These are phyloP conservation scores for Sarcodon sp. DNA, from an alignment of 768 basidiomycete genomes.

Conservation along the genomic window DNA sequence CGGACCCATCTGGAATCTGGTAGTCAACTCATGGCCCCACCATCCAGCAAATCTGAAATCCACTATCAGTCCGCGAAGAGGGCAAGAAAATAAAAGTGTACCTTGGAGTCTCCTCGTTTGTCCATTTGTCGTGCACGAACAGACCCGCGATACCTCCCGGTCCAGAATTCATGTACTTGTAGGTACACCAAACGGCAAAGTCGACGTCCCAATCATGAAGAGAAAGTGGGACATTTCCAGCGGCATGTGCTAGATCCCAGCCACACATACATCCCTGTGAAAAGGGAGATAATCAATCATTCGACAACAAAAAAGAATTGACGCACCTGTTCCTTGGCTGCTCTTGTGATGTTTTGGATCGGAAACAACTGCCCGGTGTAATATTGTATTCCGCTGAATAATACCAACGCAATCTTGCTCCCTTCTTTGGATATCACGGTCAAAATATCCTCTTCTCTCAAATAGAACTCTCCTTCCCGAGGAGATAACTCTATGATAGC, in stretches of 20 bases:
- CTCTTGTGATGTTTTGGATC: constrained; percentile 71
- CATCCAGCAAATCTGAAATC: constrained; percentile 73
- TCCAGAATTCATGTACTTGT: constrained; percentile 95
- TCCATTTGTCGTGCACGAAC: constrained; percentile 80
- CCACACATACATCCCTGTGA: constrained; percentile 83
- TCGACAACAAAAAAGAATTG: neutral
- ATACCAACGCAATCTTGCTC: constrained; percentile 71
- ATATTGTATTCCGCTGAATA: constrained; percentile 92
- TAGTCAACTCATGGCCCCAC: constrained; percentile 90
- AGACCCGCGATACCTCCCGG: constrained; percentile 96
- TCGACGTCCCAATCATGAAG: constrained; percentile 93
- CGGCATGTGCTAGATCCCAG: constrained; percentile 94
- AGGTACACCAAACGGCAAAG: constrained; percentile 98
- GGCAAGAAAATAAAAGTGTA: neutral
- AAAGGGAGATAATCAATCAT: neutral
- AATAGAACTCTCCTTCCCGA: constrained; percentile 69
- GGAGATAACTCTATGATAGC: constrained; percentile 74
- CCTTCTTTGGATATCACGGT: constrained; percentile 61
- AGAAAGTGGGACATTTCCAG: constrained; percentile 82
- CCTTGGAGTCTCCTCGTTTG: constrained; percentile 25
- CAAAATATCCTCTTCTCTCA: constrained; percentile 86
- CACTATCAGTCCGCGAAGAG: constrained; percentile 2
- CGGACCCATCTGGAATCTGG: constrained; percentile 86
- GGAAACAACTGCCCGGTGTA: constrained; percentile 96
- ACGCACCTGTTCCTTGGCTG: constrained; percentile 70